Base-by-base conservation (phyloP, 768 basidiomycete genomes). In the Suillus sp. region DNA sequence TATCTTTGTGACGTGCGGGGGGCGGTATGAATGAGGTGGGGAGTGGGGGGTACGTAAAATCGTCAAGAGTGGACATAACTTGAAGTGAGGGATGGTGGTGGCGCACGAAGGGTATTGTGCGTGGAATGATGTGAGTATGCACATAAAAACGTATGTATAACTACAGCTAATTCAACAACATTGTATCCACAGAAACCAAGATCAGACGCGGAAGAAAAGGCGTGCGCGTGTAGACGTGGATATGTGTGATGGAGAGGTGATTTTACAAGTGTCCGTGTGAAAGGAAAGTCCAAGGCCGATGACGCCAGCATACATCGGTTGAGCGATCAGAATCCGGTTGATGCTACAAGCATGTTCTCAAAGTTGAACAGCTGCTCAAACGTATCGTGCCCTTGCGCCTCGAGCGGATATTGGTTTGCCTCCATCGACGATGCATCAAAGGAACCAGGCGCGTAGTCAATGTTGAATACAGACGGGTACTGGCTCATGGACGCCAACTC, bases 291-390 rank as follows among this genome's bases (percentile, higher is more conserved):
- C 73, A 73, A 72, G 71, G 64, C 62, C 62, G 53, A 62, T 47
- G 59, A 75, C 69, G 75, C 74, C 74, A 71, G 74, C 74, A 76
- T 75, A 59, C 74, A 75, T 75, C 75, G 75, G 74, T 65, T 45
- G 40, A 56, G 58, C 59, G 59, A 66, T 71, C 76, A 75, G 65
- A 72, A 75, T 61, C 74, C 75, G 63, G 75, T 71, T 61, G 69
- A 70, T 40, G 65, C 65, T 16, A 67, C 65, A 50, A 75, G 75
- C 77, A 78, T 77, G 66, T 68, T 68, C 3, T 77, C 77, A 61
- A 77, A 74, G 40, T 76, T 66, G 70, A 78, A 80, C 40, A 79
- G 63, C 59, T 73, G 74, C 66, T 75, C 72, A 63, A 77, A 80
- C 48, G 70, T 65, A 66, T 80, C 78, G 40, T 71, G 75, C 60